These are phyloP conservation scores for Amanita rubescens DNA, from an alignment of 768 basidiomycete species.

Conservation along the genomic window DNA sequence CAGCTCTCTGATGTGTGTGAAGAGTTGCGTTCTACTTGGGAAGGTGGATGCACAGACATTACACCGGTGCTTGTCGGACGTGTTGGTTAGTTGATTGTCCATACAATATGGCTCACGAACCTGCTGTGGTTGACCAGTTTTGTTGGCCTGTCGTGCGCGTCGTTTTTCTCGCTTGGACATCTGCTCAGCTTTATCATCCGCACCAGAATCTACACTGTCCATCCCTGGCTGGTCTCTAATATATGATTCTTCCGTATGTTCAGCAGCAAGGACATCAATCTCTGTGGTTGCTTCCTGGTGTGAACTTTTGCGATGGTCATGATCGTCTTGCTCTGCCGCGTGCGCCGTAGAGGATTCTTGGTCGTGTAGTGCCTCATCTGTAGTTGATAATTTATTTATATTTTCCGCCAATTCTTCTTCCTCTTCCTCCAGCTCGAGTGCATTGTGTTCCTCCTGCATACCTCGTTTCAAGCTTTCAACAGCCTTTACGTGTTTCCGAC, in stretches of 20 bases:
- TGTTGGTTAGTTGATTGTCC: neutral
- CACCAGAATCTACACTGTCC: neutral
- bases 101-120: constrained; percentile 3
- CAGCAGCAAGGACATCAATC: neutral
- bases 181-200: constrained; percentile 13
- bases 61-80: constrained; percentile 39
- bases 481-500: constrained; percentile 88
- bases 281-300: neutral
- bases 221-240: neutral
- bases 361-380: neutral
- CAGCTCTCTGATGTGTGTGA: constrained; percentile 60
- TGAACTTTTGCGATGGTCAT: neutral
- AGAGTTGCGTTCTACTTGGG: constrained; percentile 64
- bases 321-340: neutral
- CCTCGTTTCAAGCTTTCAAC: constrained; percentile 69
- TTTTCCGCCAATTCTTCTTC: neutral
- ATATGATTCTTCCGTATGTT: neutral
- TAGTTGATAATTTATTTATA: neutral
- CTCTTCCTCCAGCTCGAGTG: constrained; percentile 45
- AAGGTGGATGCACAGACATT: constrained; percentile 64
- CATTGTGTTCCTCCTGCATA: constrained; percentile 71
- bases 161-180: constrained; percentile 76
- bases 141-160: constrained; percentile 71
- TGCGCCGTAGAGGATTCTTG: neutral
- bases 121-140: constrained; percentile 30